phyloP scores from a whole-genome alignment of 2,329 filamentous ascomycete genomes.

The Ophioceras dolichostomum region DNA sequence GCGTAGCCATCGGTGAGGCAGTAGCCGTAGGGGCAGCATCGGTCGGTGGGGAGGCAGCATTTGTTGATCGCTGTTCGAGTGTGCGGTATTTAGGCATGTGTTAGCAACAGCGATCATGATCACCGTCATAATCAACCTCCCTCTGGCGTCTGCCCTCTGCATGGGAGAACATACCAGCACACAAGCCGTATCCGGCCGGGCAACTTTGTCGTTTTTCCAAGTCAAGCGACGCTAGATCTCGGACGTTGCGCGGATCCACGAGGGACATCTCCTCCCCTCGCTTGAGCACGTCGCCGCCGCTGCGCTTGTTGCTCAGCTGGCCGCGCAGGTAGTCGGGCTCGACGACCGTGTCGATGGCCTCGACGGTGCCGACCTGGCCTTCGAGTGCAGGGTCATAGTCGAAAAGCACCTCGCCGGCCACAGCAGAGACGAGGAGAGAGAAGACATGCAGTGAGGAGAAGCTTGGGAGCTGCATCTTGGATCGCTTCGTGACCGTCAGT shows the following conservation, averaged over 20 bases:
- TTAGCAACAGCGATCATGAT: too few relatives aligned
- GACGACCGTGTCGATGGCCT: background rate
- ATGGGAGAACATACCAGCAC: too few relatives aligned
- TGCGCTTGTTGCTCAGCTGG: background rate
- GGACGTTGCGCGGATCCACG: too few relatives aligned
- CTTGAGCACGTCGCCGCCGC: background rate
- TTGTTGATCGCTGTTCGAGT: too few relatives aligned
- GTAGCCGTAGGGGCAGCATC: slow-evolving; percentile 13
- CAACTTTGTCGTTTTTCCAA: slow-evolving; percentile 9
- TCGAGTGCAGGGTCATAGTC: background rate
- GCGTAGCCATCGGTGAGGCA: slow-evolving; percentile 7
- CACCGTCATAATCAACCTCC: too few relatives aligned
- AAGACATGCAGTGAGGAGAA: too few relatives aligned
- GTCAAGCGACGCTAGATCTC: too few relatives aligned
- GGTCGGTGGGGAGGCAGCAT: slow-evolving; percentile 8
- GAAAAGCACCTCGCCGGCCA: slow-evolving; percentile 16
- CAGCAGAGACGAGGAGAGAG: slow-evolving; percentile 26
- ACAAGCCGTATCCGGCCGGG: slow-evolving; percentile 11
- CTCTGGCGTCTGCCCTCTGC: background rate
- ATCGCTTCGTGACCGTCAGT: too few relatives aligned
- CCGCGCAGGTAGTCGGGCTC: slow-evolving; percentile 23
- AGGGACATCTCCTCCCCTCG: background rate
- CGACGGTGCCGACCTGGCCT: background rate
- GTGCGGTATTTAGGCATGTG: too few relatives aligned
- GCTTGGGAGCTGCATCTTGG: too few relatives aligned